These are phyloP conservation scores for Amanita jacksonii DNA, from an alignment of 768 basidiomycete genomes.

Conservation along the genomic window DNA sequence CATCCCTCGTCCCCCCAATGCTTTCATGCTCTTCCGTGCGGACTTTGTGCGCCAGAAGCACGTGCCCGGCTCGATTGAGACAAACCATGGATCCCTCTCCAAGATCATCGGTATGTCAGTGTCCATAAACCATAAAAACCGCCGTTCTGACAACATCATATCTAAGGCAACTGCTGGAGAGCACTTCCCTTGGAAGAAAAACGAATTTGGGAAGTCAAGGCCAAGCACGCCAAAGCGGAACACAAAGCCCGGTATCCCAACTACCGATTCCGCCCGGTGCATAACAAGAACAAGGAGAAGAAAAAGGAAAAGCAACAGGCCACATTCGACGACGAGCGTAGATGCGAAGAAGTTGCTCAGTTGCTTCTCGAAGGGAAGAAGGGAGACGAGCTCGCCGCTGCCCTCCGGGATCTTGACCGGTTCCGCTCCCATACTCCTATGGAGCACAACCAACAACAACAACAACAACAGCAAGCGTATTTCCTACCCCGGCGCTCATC, in stretches of 20 bases:
- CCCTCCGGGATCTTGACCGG: constrained; percentile 44
- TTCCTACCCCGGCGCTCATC: constrained; percentile 47
- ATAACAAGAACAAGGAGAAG: constrained; percentile 39
- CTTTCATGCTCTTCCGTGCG: constrained; percentile 81
- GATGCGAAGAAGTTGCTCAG: constrained; percentile 60
- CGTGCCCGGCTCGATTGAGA: constrained; percentile 70
- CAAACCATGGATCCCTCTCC: constrained; percentile 62
- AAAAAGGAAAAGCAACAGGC: constrained; percentile 27
- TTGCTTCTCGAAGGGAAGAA: constrained; percentile 61
- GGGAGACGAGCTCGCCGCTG: constrained; percentile 55
- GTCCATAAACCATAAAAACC: constrained; percentile 11
- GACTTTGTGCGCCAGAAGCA: constrained; percentile 75
- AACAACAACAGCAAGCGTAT: no score
- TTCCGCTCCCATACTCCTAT: constrained; percentile 14
- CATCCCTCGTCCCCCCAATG: constrained; percentile 76
- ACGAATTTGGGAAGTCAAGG: constrained; percentile 61
- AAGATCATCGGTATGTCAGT: constrained; percentile 55
- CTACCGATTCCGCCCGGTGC: constrained; percentile 48
- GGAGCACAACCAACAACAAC: no score
- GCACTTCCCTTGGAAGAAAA: constrained; percentile 63
- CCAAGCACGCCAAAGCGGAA: constrained; percentile 64
- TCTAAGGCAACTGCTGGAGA: constrained; percentile 67
- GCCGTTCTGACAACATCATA: constrained; percentile 1
- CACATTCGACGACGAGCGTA: constrained; percentile 47
- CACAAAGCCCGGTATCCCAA: constrained; percentile 64